A percentile compares a stretch with the other conserved stretches of the same genome.
Evolutionary conservation across 306 rosid genomes (phyloP).

Genomic region (Sechiopsis laciniata): DNA sequence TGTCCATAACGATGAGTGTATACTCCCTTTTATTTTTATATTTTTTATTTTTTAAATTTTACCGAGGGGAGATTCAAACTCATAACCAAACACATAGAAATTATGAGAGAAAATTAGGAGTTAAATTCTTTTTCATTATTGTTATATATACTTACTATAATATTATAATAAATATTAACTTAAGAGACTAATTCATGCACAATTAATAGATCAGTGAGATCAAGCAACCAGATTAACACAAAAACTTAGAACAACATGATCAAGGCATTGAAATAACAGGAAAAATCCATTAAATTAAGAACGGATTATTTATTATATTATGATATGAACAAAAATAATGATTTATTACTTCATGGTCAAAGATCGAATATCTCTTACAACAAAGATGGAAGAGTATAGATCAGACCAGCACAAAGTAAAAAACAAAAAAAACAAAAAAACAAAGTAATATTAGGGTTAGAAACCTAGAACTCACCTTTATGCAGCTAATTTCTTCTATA

Average conservation of each 20-base stretch:
- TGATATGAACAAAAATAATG: not conserved
- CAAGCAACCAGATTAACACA: too few relatives aligned
- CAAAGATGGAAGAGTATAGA: not conserved
- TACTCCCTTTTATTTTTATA: not conserved
- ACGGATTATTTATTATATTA: too few relatives aligned
- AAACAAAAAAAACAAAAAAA: not conserved
- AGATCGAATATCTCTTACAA: not conserved
- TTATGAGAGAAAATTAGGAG: too few relatives aligned
- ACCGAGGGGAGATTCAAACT: too few relatives aligned
- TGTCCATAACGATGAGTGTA: not conserved
- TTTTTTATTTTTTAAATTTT: too few relatives aligned
- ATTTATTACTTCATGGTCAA: not conserved
- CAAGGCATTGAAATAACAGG: not conserved
- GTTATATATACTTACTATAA: too few relatives aligned
- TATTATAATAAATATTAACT: too few relatives aligned
- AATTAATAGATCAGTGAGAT: too few relatives aligned
- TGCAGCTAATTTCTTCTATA: not conserved
- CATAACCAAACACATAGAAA: not conserved
- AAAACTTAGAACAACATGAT: not conserved
- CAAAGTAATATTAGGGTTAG: too few relatives aligned
- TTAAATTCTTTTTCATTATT: not conserved
- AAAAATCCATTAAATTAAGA: too few relatives aligned
- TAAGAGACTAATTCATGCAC: too few relatives aligned
- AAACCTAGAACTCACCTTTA: not conserved
- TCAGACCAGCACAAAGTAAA: not conserved